phyloP scores from a whole-genome alignment of 2,329 filamentous ascomycete species.

The Orbilia blumenaviensis region DNA sequence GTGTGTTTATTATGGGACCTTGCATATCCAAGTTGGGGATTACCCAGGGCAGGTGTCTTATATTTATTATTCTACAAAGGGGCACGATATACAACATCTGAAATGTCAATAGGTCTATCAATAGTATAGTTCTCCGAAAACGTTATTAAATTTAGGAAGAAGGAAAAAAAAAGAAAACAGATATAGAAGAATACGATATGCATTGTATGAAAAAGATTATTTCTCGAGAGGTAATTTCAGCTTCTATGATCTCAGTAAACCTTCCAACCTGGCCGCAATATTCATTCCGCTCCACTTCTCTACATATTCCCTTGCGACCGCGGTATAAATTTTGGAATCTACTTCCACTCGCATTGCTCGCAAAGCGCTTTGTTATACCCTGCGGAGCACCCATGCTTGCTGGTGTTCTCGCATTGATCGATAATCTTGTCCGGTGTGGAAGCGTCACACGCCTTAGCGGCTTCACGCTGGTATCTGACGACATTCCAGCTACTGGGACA shows the following conservation, averaged over 20 bases:
- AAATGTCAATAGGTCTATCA: not conserved
- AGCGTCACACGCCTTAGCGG: slow-evolving; percentile 19
- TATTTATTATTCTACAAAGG: slow-evolving; percentile 7
- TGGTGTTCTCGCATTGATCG: slow-evolving; percentile 30
- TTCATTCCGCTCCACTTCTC: not conserved
- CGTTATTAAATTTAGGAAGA: not conserved
- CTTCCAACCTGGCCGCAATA: not conserved
- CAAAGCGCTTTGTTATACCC: slow-evolving; percentile 37
- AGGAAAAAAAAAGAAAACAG: not conserved
- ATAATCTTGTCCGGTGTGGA: slow-evolving; percentile 36
- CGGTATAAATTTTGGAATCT: slow-evolving; percentile 9
- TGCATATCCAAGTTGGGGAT: not conserved
- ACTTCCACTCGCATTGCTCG: slow-evolving; percentile 27
- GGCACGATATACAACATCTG: slow-evolving; percentile 7
- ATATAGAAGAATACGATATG: no score
- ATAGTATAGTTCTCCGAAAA: not conserved
- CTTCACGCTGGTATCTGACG: slow-evolving; percentile 17
- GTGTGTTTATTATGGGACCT: slow-evolving; percentile 8
- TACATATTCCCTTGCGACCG: not conserved
- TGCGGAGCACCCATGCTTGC: slow-evolving; percentile 20
- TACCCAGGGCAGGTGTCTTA: slow-evolving; percentile 14
- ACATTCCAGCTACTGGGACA: slow-evolving; percentile 33
- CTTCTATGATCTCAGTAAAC: not conserved
- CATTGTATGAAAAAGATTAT: not conserved
- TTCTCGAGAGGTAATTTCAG: not conserved